phyloP scores from a whole-genome alignment of 2,329 filamentous ascomycete species.

The Diaporthe capsici region DNA sequence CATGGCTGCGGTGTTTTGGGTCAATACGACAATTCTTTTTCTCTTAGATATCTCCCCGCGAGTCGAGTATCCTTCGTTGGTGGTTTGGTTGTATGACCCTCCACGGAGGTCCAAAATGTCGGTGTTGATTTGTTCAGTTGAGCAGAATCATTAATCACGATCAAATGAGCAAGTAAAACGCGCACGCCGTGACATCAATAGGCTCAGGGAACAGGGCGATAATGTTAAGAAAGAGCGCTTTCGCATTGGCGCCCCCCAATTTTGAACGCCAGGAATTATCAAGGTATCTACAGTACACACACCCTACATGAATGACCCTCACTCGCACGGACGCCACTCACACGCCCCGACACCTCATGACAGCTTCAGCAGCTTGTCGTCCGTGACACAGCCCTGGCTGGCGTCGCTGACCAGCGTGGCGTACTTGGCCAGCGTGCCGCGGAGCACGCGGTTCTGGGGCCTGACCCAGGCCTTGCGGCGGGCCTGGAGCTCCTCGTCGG shows the following conservation, averaged over 20 bases:
- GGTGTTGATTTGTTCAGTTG: neutral
- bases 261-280: conserved; percentile 36
- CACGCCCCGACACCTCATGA: neutral
- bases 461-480: conserved; percentile 73
- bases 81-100: neutral
- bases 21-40: conserved; percentile 10
- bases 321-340: neutral
- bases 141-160: neutral
- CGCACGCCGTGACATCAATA: neutral
- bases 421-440: conserved; percentile 80
- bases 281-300: conserved; percentile 39
- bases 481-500: conserved; percentile 73
- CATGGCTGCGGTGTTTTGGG: conserved; percentile 39
- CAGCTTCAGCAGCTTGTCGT: conserved; percentile 51
- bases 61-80: conserved; percentile 4
- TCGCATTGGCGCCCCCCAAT: conserved; percentile 31
- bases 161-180: neutral
- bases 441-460: conserved; percentile 69
- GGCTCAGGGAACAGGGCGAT: neutral
- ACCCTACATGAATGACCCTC: neutral
- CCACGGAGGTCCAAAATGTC: neutral
- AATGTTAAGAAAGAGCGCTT: conserved; percentile 29
- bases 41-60: conserved; percentile 30
- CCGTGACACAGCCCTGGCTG: conserved; percentile 72
- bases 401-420: conserved; percentile 71